Percentiles rank a stretch among this genome's conserved stretches.
Conservation (phyloP, 2,329 filamentous ascomycete species). For the Scedosporium aurantiacum region DNA sequence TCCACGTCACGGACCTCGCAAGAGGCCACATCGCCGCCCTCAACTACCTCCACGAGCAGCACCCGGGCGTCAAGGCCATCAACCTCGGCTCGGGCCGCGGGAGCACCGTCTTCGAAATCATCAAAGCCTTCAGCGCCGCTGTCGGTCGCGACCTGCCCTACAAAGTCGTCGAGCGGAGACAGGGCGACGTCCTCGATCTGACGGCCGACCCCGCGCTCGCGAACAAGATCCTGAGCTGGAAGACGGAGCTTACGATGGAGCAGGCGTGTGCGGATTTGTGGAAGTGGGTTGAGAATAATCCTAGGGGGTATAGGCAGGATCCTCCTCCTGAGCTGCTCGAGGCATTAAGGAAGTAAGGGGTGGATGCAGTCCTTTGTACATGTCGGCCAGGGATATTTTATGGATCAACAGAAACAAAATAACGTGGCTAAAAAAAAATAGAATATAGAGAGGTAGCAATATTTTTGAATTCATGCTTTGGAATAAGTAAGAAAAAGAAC, state of each 20-base stretch:
- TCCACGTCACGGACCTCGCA: constrained; percentile 87
- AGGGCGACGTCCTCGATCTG: constrained; percentile 86
- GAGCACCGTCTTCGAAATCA: constrained; percentile 93
- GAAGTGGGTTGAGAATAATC: constrained; percentile 96
- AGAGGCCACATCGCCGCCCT: constrained; percentile 79
- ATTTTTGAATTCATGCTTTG: too few relatives aligned
- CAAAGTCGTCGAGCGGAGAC: constrained; percentile 69
- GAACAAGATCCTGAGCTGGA: constrained; percentile 84
- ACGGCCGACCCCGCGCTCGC: constrained; percentile 84
- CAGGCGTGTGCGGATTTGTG: constrained; percentile 90
- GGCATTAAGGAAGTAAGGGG: constrained; percentile 33
- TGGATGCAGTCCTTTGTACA: not conserved
- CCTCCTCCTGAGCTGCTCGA: constrained; percentile 76
- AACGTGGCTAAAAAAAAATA: too few relatives aligned
- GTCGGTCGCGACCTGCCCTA: constrained; percentile 82
- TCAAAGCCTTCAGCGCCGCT: constrained; percentile 82
- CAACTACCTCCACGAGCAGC: constrained; percentile 72
- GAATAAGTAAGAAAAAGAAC: too few relatives aligned
- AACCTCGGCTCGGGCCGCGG: constrained; percentile 92
- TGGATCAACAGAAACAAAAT: too few relatives aligned
- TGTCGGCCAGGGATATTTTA: not conserved
- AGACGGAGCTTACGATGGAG: constrained; percentile 81
- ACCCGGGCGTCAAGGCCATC: constrained; percentile 89
- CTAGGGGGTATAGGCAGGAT: constrained; percentile 83
- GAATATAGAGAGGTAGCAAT: too few relatives aligned